Conservation (phyloP, 805 yeast genomes). For the Candida tallmaniae region DNA sequence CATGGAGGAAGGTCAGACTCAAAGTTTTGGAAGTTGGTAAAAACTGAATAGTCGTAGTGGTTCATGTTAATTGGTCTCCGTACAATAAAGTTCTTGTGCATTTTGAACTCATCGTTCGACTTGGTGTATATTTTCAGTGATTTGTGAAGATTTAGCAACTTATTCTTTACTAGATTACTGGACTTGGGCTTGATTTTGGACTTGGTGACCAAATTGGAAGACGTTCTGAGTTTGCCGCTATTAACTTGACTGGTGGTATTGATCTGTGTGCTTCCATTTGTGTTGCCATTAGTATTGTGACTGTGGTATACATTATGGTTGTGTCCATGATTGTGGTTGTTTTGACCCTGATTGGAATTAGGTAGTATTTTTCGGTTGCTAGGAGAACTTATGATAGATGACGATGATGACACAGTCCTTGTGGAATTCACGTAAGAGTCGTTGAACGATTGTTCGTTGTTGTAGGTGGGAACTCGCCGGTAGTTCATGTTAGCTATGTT, state of each 20-base stretch:
- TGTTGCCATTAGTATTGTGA: slow-evolving; percentile 8
- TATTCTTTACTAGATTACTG: slow-evolving; percentile 28
- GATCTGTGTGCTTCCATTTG: no score
- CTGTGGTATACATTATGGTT: slow-evolving; percentile 11
- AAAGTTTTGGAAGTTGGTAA: slow-evolving; percentile 19
- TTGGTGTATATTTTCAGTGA: slow-evolving; percentile 24
- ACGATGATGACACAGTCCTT: slow-evolving; percentile 33
- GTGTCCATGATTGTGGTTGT: slow-evolving; percentile 28
- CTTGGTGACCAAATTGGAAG: slow-evolving; percentile 9
- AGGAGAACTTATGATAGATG: slow-evolving; percentile 37
- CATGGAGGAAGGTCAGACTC: slow-evolving; percentile 25
- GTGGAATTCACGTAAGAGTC: slow-evolving; percentile 18
- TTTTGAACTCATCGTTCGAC: slow-evolving; percentile 5
- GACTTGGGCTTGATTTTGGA: slow-evolving; percentile 11
- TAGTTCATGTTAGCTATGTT: no score
- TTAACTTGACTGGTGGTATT: slow-evolving; percentile 8
- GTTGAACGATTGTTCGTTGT: slow-evolving; percentile 11
- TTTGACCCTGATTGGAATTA: slow-evolving; percentile 14
- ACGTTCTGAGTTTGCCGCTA: slow-evolving; percentile 4
- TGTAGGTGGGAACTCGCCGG: slow-evolving; percentile 13
- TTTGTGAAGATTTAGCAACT: slow-evolving; percentile 35
- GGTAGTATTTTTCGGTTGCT: slow-evolving; percentile 28
- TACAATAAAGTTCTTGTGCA: slow-evolving; percentile 23
- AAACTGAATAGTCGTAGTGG: slow-evolving; percentile 35
- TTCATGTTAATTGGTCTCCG: slow-evolving; percentile 29